Base-by-base conservation (phyloP, 805 yeast genomes). In the Starmerella gropengiesseri region DNA sequence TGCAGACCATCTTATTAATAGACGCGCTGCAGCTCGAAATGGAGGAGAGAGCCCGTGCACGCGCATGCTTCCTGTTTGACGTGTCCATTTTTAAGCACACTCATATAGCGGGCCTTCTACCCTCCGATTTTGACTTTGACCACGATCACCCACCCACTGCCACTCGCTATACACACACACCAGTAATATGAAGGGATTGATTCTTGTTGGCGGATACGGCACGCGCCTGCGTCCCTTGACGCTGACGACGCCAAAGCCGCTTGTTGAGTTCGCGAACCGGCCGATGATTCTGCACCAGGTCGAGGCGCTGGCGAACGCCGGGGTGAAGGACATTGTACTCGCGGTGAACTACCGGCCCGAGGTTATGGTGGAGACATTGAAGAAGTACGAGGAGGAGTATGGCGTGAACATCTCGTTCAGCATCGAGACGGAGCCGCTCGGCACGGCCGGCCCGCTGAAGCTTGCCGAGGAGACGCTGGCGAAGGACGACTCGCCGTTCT, bases 271-370 rank as follows among this genome's bases (percentile, higher is more conserved):
- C 61, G 99, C 83, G 65, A 91, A 91, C 83, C 83, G 89, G 71
- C 97, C 99, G 60, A 91, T 91, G 98, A 91, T 91, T 59, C 73
- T 85, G 58, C 98, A 91, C 67, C 99, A 91, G 73, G 86, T 91
- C 63, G 96, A 91, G 71, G 95, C 98, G 41, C 73, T 91, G 51
- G 95, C 97, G 50, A 78, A 78, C 50, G 98, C 98, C 56, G 99
- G 99, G 63, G 96, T 91, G 64, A 91, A 95, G 47, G 99, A 91
- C 67, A 87, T 91, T 58, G 98, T 91, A 34, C 71, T 91, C 57
- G 99, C 99, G 49, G 99, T 91, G 57, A 91, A 91, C 78, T 91
- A 91, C 78, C 81, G 95, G 68, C 98, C 99, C 49, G 98, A 91
- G 72, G 94, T 86, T 54, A 91, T 91, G 99, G 97, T 89, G 53